Percentiles rank a stretch among this genome's conserved stretches.
Evolutionary conservation across 176 grass and related monocot species (phyloP).

Genomic region (Rhynchospora breviuscula): DNA sequence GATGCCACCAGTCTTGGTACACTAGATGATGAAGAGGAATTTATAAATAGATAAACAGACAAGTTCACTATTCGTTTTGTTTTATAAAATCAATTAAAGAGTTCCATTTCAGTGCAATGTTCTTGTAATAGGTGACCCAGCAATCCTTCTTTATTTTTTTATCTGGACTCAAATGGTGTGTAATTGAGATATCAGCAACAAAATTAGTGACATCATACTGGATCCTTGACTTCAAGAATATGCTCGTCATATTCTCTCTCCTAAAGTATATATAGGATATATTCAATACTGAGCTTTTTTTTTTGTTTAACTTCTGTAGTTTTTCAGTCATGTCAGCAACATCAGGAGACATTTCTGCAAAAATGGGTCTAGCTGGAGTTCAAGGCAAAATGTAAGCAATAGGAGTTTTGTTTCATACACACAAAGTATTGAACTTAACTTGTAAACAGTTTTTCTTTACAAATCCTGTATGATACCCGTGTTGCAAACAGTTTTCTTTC

Average conservation of each 20-base stretch:
- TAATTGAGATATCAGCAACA: neutral
- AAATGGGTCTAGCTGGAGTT: neutral
- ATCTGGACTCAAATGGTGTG: neutral
- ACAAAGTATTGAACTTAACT: neutral
- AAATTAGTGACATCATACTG: neutral
- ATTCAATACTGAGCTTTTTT: neutral
- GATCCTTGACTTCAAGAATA: neutral
- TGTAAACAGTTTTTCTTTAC: too few species aligned
- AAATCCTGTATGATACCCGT: neutral
- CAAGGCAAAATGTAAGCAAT: constrained; percentile 9
- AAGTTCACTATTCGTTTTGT: neutral
- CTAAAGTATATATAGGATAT: neutral
- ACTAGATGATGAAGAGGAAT: neutral
- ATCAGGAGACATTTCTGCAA: neutral
- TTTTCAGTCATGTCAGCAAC: neutral
- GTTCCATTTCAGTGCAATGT: neutral
- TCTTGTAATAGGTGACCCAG: neutral
- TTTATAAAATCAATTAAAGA: neutral
- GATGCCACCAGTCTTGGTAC: neutral
- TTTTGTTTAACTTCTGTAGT: neutral
- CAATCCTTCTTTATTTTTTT: neutral
- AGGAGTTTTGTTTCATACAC: neutral
- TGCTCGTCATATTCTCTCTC: neutral
- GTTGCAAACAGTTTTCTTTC: neutral
- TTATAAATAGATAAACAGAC: neutral